phyloP scores from a whole-genome alignment of 1,139 yeast genomes.

The Geotrichum klebahnii region DNA sequence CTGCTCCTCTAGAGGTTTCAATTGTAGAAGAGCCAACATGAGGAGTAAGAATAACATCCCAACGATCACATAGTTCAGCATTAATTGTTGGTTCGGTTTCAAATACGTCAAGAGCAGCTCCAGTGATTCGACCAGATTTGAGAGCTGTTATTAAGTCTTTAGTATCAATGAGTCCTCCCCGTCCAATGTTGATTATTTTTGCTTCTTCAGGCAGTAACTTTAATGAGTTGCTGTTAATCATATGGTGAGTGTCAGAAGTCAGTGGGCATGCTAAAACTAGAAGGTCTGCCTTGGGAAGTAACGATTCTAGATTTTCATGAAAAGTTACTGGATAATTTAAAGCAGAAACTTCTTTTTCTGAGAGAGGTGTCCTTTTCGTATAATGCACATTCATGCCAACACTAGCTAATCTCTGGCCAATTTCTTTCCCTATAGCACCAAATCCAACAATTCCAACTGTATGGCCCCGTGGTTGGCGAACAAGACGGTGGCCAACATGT shows the following conservation, averaged over 20 bases:
- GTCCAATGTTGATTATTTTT: constrained; percentile 71
- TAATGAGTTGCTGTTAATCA: constrained; percentile 52
- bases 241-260: constrained; percentile 52
- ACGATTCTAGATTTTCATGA: constrained; percentile 42
- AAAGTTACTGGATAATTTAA: constrained; percentile 45
- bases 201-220: constrained; percentile 49
- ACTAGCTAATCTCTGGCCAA: constrained; percentile 53
- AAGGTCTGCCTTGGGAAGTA: constrained; percentile 50
- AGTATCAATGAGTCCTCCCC: constrained; percentile 73
- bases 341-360: constrained; percentile 36
- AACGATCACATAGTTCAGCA: constrained; percentile 51
- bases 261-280: constrained; percentile 69
- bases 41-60: constrained; percentile 71
- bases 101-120: constrained; percentile 63
- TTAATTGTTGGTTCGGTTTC: constrained; percentile 63
- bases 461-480: constrained; percentile 48
- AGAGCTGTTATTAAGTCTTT: constrained; percentile 56
- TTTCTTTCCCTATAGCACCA: constrained; percentile 68
- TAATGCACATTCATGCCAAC: constrained; percentile 69
- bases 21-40: constrained; percentile 72
- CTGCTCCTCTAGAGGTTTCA: constrained; percentile 45
- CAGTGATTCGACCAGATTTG: constrained; percentile 62
- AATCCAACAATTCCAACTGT: constrained; percentile 69
- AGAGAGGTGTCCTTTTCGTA: constrained; percentile 52
- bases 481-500: constrained; percentile 48